Conservation (phyloP, 805 yeast genomes). For the Groenewaldozyma tartarivorans region DNA sequence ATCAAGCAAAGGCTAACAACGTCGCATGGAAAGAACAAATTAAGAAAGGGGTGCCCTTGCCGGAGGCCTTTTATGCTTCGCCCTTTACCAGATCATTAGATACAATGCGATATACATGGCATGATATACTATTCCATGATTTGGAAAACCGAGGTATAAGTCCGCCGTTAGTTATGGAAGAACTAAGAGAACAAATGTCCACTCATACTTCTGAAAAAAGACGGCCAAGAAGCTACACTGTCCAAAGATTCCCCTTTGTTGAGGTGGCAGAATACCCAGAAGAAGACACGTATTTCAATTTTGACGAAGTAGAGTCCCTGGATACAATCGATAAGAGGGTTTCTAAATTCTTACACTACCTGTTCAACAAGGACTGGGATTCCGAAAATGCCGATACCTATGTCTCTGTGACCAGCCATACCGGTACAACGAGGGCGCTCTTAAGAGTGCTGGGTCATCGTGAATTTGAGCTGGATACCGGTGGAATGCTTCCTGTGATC, state of each 20-base stretch:
- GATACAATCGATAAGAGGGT: constrained; percentile 34
- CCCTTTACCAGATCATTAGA: constrained; percentile 43
- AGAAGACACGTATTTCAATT: constrained; percentile 35
- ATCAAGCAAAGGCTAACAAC: constrained; percentile 38
- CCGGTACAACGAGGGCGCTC: constrained; percentile 42
- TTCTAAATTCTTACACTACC: constrained; percentile 37
- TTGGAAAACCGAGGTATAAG: constrained; percentile 4
- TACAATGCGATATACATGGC: constrained; percentile 41
- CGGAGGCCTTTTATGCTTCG: constrained; percentile 37
- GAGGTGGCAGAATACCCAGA: constrained; percentile 34
- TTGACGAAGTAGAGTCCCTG: constrained; percentile 38
- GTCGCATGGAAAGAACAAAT: constrained; percentile 33
- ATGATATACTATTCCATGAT: constrained; percentile 21
- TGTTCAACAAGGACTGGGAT: constrained; percentile 24
- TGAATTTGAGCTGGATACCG: constrained; percentile 40
- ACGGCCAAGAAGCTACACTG: constrained; percentile 29
- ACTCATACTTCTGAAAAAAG: constrained; percentile 43
- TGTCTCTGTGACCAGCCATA: constrained; percentile 40
- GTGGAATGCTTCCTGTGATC: constrained; percentile 48
- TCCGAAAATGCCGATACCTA: constrained; percentile 16
- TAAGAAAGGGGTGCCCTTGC: constrained; percentile 25
- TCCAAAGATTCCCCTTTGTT: constrained; percentile 32
- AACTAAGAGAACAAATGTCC: constrained; percentile 41
- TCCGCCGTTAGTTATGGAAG: constrained; percentile 37
- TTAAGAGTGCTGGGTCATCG: constrained; percentile 40